A percentile compares a stretch with the other conserved stretches of the same genome.
Evolutionary conservation across 345 rosid genomes (phyloP).

Genomic region (Abelmoschus esculentus): DNA sequence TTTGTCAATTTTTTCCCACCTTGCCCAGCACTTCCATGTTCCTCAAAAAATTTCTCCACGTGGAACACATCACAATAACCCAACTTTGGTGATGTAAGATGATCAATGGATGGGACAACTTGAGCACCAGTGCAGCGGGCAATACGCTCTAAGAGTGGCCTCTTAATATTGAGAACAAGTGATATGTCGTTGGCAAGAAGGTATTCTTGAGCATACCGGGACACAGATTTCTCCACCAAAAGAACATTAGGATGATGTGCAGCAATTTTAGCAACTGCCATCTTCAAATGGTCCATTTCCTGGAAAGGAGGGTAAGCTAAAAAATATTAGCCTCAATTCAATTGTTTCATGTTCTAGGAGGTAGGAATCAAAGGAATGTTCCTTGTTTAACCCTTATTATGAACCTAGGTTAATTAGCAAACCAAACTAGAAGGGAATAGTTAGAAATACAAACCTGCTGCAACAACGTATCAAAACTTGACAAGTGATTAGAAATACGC

Average conservation of each 20-base stretch:
- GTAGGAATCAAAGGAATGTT: not conserved
- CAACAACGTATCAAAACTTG: slow-evolving; percentile 82
- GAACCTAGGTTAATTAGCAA: slow-evolving; percentile 13
- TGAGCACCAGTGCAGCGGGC: slow-evolving; percentile 95
- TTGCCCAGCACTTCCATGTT: slow-evolving; percentile 68
- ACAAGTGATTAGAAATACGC: slow-evolving; percentile 76
- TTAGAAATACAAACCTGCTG: slow-evolving; percentile 61
- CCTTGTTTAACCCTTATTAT: slow-evolving; percentile 4
- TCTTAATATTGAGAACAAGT: slow-evolving; percentile 78
- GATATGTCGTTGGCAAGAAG: slow-evolving; percentile 31
- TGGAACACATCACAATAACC: slow-evolving; percentile 80
- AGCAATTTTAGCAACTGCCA: slow-evolving; percentile 90
- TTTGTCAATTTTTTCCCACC: slow-evolving; percentile 64
- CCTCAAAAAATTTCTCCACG: slow-evolving; percentile 80
- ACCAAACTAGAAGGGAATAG: slow-evolving; percentile 16
- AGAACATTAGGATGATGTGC: slow-evolving; percentile 80
- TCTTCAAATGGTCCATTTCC: slow-evolving; percentile 99
- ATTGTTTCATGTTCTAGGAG: not conserved
- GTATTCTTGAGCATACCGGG: slow-evolving; percentile 89
- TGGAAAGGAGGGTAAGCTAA: slow-evolving; percentile 29
- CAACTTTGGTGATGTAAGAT: slow-evolving; percentile 70
- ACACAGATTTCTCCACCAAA: slow-evolving; percentile 93
- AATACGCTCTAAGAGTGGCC: slow-evolving; percentile 86
- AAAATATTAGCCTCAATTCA: not conserved
- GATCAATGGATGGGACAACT: slow-evolving; percentile 85